A percentile compares a stretch with the other conserved stretches of the same genome.
Conservation (phyloP, 305 asterid species). For the Nicotiana rustica region DNA sequence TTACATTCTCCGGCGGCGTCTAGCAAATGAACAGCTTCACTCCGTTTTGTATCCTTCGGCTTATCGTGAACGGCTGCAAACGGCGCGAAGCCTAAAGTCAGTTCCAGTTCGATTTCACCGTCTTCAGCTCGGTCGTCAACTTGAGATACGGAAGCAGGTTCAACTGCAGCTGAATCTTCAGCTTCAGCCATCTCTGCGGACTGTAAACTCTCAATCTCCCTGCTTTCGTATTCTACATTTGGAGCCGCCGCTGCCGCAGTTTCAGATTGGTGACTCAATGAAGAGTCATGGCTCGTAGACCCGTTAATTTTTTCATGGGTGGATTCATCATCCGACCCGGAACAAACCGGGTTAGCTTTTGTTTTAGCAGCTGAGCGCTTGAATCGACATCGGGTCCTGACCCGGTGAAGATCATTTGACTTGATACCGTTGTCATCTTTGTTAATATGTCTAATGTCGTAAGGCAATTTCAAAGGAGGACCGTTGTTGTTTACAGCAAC, state of each 20-base stretch:
- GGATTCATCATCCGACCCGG: slow-evolving; percentile 49
- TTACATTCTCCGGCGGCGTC: slow-evolving; percentile 44
- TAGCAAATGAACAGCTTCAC: slow-evolving; percentile 28
- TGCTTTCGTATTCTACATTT: slow-evolving; percentile 42
- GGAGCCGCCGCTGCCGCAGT: slow-evolving; percentile 32
- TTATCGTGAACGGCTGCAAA: slow-evolving; percentile 35
- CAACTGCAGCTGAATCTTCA: slow-evolving; percentile 31
- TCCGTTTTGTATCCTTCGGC: slow-evolving; percentile 36
- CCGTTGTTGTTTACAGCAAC: slow-evolving; percentile 55
- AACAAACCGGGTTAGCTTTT: slow-evolving; percentile 37
- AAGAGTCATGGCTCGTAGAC: slow-evolving; percentile 71
- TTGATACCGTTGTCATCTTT: slow-evolving; percentile 47
- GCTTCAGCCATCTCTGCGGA: slow-evolving; percentile 48
- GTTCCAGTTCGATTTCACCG: slow-evolving; percentile 64
- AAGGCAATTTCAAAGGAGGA: slow-evolving; percentile 61
- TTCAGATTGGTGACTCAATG: slow-evolving; percentile 71
- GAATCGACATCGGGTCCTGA: slow-evolving; percentile 57
- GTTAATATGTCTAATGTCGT: slow-evolving; percentile 67
- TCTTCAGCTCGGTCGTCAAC: slow-evolving; percentile 12
- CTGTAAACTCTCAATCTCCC: slow-evolving; percentile 50
- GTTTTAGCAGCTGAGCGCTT: slow-evolving; percentile 52
- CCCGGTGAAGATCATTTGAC: slow-evolving; percentile 50
- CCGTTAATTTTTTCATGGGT: slow-evolving; percentile 48
- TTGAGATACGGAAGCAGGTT: slow-evolving; percentile 29
- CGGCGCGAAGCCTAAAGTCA: slow-evolving; percentile 63